These are phyloP conservation scores for Kalanchoe fedtschenkoi DNA, from an alignment of 164 flowering plant species.

Conservation along the genomic window DNA sequence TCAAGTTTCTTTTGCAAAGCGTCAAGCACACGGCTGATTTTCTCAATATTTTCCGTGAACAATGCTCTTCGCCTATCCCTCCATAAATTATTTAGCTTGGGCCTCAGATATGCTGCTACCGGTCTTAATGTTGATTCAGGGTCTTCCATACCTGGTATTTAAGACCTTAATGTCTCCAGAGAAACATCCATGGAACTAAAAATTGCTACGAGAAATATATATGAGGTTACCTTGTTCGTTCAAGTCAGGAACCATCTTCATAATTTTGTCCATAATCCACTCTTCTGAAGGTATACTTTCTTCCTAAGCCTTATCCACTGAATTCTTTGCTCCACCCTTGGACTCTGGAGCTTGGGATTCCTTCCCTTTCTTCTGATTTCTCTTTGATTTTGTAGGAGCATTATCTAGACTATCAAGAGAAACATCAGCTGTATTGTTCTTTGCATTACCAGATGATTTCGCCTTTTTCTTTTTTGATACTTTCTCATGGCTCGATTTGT, in stretches of 20 bases:
- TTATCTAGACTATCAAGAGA: conserved; percentile 36
- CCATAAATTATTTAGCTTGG: conserved; percentile 72
- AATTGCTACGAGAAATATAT: neutral
- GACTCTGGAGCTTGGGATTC: conserved; percentile 40
- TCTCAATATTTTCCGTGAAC: no score
- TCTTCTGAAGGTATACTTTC: conserved; percentile 45
- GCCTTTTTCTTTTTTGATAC: conserved; percentile 78
- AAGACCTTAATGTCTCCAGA: neutral
- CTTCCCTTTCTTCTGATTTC: conserved; percentile 60
- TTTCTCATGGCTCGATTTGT: conserved; percentile 42
- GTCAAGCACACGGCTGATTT: no score
- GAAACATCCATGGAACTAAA: no score
- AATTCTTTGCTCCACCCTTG: conserved; percentile 46
- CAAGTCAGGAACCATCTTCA: no score
- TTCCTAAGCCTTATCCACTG: conserved; percentile 28
- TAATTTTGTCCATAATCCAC: no score
- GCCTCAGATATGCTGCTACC: conserved; percentile 62
- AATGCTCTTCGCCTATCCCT: no score
- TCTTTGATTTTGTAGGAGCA: conserved; percentile 57
- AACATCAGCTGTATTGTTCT: conserved; percentile 32
- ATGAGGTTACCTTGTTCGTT: conserved; percentile 42
- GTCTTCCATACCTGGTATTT: no score
- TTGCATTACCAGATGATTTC: conserved; percentile 41
- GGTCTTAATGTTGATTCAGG: no score
- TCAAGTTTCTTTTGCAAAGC: no score